Evolutionary conservation across 495 filamentous ascomycete species (phyloP), one percentile per base, ranked within the genome.

Genomic region (Patellaria atrata): DNA sequence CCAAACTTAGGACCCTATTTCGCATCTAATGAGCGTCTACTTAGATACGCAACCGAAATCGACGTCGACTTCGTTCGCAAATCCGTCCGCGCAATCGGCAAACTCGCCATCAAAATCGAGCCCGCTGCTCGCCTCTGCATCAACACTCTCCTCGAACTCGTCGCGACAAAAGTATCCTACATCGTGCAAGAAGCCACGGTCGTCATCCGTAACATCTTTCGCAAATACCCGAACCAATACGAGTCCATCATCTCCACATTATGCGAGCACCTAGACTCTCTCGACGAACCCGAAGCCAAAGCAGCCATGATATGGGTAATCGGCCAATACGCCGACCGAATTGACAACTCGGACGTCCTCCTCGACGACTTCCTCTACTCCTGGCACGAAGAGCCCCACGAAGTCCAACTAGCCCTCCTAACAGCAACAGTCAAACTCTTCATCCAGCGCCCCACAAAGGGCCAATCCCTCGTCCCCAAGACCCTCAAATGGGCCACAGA

Each of bases 251-350:
- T 99, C 55, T 74, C 76, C 10, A 83, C 84, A 5, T 72, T 99
- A 1, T 94, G 92, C 60, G 81, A 93, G 57, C 84, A 99, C 53
- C 71, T 99, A 23, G 89, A 99, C 61, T 87, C 83, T 5, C 68
- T 99, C 17, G 89, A 99, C 52, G 89, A 99, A 54, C 89, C 89
- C n/a, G 89, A 99, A 53, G 89, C 89, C 24, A 99, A 96, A 55
- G 83, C 87, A 3, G 89, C 89, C n/a, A 87, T 99, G 71, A 91
- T 99, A 42, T 99, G 89, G 89, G 84, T 99, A 35, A 96, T 99
- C 48, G 89, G 89, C 2, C 83, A 99, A 48, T 99, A 99, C 53
- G 91, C 89, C 5, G 82, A 84, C 50, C 76, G 89, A 12, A 99
- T 99, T 46, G 86, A 96, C 43, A 94, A 96, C 55, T 83, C 79